Conservation (phyloP, 306 rosid species). For the Casuarina equisetifolia region DNA sequence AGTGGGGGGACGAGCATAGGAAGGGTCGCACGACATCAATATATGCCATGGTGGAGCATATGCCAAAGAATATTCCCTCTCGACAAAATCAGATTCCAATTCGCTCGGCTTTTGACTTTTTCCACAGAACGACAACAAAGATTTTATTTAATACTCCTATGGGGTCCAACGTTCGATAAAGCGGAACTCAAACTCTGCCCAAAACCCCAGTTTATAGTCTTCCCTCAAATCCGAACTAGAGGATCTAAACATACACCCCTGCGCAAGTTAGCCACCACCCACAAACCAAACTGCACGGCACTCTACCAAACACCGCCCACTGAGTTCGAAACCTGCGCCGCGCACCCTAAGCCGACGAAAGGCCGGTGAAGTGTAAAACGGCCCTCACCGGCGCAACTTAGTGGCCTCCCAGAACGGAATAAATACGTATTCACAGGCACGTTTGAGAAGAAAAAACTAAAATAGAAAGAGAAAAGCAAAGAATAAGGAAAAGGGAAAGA, state of each 20-base stretch:
- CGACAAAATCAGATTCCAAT: not conserved
- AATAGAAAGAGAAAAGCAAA: not conserved
- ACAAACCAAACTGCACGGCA: not conserved
- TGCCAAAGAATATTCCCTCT: conserved; percentile 38
- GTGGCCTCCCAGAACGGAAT: no score
- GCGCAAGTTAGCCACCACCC: conserved; percentile 34
- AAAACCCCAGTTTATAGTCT: conserved; percentile 17
- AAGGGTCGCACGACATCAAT: not conserved
- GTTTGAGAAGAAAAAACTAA: not conserved
- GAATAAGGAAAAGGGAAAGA: not conserved
- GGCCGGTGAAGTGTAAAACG: not conserved
- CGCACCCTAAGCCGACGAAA: no score
- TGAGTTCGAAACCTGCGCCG: not conserved
- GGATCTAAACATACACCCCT: not conserved
- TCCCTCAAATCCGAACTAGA: conserved; percentile 24
- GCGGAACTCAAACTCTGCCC: conserved; percentile 32
- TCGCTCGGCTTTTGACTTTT: conserved; percentile 33
- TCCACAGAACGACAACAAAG: conserved; percentile 29
- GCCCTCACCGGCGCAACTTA: no score
- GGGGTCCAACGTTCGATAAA: conserved; percentile 23
- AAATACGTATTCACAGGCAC: not conserved
- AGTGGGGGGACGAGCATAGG: not conserved
- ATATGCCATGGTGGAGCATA: conserved; percentile 28
- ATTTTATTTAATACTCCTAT: not conserved
- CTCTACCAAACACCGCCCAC: not conserved